Evolutionary conservation across 306 rosid genomes (phyloP), one percentile per base, ranked within the genome.

Genomic region (Acacia acuminata): DNA sequence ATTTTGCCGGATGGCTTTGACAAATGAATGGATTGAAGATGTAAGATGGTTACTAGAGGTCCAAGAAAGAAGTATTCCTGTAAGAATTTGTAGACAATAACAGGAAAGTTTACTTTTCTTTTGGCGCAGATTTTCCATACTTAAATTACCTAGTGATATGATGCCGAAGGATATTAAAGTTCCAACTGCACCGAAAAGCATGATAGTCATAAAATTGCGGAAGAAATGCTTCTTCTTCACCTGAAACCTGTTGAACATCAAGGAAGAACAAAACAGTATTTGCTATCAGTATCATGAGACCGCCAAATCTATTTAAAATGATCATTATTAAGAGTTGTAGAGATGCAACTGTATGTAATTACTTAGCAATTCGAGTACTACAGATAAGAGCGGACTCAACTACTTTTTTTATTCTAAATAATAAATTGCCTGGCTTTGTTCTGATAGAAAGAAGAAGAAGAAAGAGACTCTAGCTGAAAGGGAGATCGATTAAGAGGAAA

Each of bases 211-310:
- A 79, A 96, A 91, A 82, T 96, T 96, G 76, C 93, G 96, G 50
- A 96, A 94, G 85, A 96, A 96, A 38, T 94, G 98, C 86, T 96
- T 96, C 92, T 94, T 96, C 93, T 94, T 96, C 86, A 96, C 97
- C 85, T 88, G 97, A 87, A 96, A 96, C 94, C 99, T 96, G 88
- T n/a, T 65, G 66, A 4, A 10, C 77, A 72, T 77, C 13, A 61
- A 83, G 16, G 16, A 77, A 51, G 30, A 88, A 73, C 73, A 82
- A 42, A 79, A 3, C 66, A 60, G 8, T n/a, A n/a, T 56, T 55
- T 22, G 27, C 67, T 76, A 72, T 65, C 19, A 83, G 65, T 68
- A 72, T 73, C 25, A 0, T 74, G 74, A 11, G 68, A 30, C 4
- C 68, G 25, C 30, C 36, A 36, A 82, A 79, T 44, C 40, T 36